Base-by-base conservation (phyloP, 2,329 filamentous ascomycete genomes). In the Whalleya microplaca region DNA sequence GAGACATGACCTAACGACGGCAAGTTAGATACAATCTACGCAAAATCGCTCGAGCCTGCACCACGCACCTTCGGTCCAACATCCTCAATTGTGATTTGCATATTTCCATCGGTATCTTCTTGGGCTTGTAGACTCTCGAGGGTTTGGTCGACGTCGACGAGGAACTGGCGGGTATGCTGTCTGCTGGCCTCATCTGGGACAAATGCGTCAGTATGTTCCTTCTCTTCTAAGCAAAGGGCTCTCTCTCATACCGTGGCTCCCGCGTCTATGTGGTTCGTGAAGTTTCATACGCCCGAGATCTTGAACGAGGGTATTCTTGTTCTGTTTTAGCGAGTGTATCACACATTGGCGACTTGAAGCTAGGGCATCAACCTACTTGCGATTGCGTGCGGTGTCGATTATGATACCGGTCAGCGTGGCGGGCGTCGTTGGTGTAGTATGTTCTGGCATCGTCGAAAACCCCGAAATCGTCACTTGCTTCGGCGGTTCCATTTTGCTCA, bases 1-100 rank as follows among this genome's bases (percentile, higher is more conserved):
- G 79, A 40, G 90, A 88, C 52, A 97, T 83, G 45, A 92, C 88
- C 89, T 91, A 64, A 14, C 32, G 32, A 37, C 6, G 5, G 32
- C 14, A 37, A 7, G 32, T 27, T 9, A 27, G n/a, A 27, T 12
- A 37, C 14, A 3, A 12, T 12, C 27, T 37, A 37, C 32, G 9
- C 14, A 37, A 37, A 37, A 37, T 16, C 14, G 32, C 32, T 37
- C 32, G 9, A 18, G 44, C 70, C 62, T 73, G 89, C 2, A 40
- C 48, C 2, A 48, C 64, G 42, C 61, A 70, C 90, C 83, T 98
- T 99, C 48, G 95, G 94, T 0, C 95, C 95, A 62, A 85, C 84
- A 76, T 99, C 95, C 71, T 98, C 95, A 67, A 98, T 96, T 27
- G 95, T 99, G 73, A 99, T 99, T 74, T 98, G 93, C 81, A 92